Percentiles rank a stretch among this genome's conserved stretches.
These are phyloP conservation scores for Hippophae rhamnoides DNA, from an alignment of 306 rosid genomes.

Conservation along the genomic window DNA sequence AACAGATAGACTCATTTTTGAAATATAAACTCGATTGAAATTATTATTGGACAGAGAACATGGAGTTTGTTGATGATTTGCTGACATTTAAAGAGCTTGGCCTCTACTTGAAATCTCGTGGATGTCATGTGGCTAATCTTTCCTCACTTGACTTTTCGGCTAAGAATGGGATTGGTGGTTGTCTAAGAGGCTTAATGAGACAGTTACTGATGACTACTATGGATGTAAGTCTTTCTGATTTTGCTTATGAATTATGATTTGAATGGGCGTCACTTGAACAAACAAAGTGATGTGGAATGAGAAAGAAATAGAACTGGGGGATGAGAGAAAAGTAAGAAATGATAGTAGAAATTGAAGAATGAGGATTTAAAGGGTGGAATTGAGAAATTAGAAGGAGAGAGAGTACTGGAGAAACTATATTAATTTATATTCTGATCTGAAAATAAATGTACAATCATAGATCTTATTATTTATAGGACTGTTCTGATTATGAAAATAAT, in stretches of 20 bases:
- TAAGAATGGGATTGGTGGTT: slow-evolving; percentile 79
- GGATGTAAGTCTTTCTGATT: slow-evolving; percentile 38
- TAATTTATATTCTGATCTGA: too few species aligned
- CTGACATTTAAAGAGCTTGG: slow-evolving; percentile 79
- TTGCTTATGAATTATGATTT: background rate
- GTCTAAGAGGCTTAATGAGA: slow-evolving; percentile 63
- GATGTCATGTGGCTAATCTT: slow-evolving; percentile 73
- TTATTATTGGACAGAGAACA: slow-evolving; percentile 51
- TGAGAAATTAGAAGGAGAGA: too few species aligned
- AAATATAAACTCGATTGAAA: slow-evolving; percentile 5
- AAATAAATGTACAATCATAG: too few species aligned
- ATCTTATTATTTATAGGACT: too few species aligned
- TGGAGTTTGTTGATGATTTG: slow-evolving; percentile 86
- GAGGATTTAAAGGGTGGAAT: too few species aligned
- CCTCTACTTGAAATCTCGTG: slow-evolving; percentile 58
- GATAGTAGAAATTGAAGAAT: too few species aligned
- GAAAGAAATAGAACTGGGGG: too few species aligned
- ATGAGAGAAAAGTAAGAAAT: too few species aligned
- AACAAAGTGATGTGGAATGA: too few species aligned
- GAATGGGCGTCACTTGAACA: too few species aligned
- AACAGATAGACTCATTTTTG: background rate
- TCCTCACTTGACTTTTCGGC: slow-evolving; percentile 60
- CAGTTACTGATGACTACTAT: slow-evolving; percentile 43
- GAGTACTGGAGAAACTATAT: too few species aligned
- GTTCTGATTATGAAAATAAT: too few species aligned